Conservation (phyloP, 805 yeast species). For the Candida coleopterorum region DNA sequence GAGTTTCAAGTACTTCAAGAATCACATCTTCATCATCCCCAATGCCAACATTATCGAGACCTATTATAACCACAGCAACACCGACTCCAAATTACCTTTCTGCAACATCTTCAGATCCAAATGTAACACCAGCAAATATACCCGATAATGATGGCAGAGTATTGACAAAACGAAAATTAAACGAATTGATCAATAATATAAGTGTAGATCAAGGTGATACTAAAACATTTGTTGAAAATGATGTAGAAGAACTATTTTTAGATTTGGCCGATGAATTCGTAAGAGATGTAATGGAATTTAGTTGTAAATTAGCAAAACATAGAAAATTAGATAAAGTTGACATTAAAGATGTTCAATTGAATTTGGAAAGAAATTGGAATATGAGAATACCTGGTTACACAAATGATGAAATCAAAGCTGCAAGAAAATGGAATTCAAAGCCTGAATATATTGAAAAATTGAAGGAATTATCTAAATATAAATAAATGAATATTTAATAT, state of each 20-base stretch:
- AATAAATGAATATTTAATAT: no score
- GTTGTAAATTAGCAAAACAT: conserved; percentile 92
- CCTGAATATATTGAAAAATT: conserved; percentile 59
- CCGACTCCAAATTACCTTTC: conserved; percentile 31
- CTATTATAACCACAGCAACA: conserved; percentile 61
- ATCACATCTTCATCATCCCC: not conserved
- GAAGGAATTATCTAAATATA: conserved; percentile 5
- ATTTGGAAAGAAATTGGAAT: conserved; percentile 91
- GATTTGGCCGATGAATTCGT: conserved; percentile 97
- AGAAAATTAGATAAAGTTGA: conserved; percentile 84
- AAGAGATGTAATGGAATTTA: conserved; percentile 82
- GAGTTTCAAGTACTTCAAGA: conserved; percentile 6
- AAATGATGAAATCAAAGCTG: conserved; percentile 80
- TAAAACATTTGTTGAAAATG: conserved; percentile 87
- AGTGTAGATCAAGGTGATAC: conserved; percentile 88
- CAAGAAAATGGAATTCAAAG: conserved; percentile 67
- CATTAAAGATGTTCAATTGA: conserved; percentile 84
- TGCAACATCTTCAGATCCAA: conserved; percentile 50
- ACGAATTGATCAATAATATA: conserved; percentile 78
- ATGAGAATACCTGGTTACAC: conserved; percentile 90
- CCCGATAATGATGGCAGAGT: conserved; percentile 71
- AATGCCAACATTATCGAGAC: conserved; percentile 1
- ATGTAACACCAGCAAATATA: conserved; percentile 25
- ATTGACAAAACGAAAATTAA: conserved; percentile 80
- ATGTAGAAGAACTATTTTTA: conserved; percentile 83